Evolutionary conservation across 805 yeast genomes (phyloP), one percentile per base, ranked within the genome.

Genomic region (Candida succiphila): DNA sequence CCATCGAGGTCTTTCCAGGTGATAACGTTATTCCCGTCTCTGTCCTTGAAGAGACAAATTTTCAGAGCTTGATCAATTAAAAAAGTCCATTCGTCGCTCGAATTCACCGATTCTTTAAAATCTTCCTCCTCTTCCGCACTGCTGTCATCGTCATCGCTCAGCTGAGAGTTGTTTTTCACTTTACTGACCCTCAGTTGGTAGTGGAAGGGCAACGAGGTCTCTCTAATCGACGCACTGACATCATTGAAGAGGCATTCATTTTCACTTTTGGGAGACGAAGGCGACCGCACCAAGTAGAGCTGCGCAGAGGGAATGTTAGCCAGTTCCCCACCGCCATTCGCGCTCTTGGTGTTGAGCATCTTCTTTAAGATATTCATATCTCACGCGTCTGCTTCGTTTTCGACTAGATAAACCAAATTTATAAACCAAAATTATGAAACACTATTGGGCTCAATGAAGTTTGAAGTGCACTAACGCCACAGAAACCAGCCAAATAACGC

Each of bases 1-100:
- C 95, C 96, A 29, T 75, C 76, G 25, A 75, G 51, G 52, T 92
- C 95, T 12, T 60, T 65, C 97, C 97, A 89, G 0, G 79, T 63
- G 19, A 89, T 68, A 2, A 78, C 74, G 26, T 65, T 58, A 4
- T 68, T 60, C 1, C 78, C 82, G 25, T 73, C 71, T 27, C 62
- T 55, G 34, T 69, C 68, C 36, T 69, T 63, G 37, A 63, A 63
- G 36, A 70, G 65, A 37, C 73, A 65, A 32, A 88, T 61, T 26
- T 67, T 60, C 36, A 89, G 59, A 3, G 69, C 69, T 38, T 72
- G 74, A 42, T 73, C 74, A 21, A 92, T 68, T 22, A 76, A 58
- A 46, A 82, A 88, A 13, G 70, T 60, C 71, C 88, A 74, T 48
- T 86, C 88, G 47, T 82, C 92, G 13, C 54, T 58, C 27, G 62